Base-by-base conservation (phyloP, 805 yeast species). In the Sugiyamaella lignohabitans region DNA sequence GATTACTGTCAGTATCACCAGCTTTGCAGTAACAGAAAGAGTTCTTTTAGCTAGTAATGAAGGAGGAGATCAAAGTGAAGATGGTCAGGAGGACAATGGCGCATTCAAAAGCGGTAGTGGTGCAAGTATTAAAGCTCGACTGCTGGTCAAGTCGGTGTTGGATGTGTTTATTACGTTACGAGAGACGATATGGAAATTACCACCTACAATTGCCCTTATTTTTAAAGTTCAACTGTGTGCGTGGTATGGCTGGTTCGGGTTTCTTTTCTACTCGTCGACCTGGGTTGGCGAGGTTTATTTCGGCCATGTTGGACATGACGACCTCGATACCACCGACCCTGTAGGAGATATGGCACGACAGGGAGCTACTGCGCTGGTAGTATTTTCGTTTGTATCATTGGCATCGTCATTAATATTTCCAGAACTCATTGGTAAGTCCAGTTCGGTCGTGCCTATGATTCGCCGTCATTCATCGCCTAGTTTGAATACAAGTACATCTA, bases 211-310 rank as follows among this genome's bases (percentile, higher is more conserved):
- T 2, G 66, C 67, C 40, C 59, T 69, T 0, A 76, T 80, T 2
- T 78, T 82, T 53, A 65, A 62, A 40, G 76, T 79, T 2, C 83
- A 80, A 57, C 71, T 80, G 45, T 76, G 75, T 58, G 84, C 85
- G 0, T 80, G 86, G 85, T 74, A 78, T 41, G 83, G 84, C 1
- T 80, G 82, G 68, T 80, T 80, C 60, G 79, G 82, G 1, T 74
- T 80, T 72, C 57, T 80, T 32, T 80, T 79, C 51, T 80, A 80
- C 56, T 78, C 84, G 1, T 74, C 85, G 1, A 78, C 84, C 0
- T 80, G 79, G 63, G 83, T 80, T 17, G 82, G 82, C 0, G 84
- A 78, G 50, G 65, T 80, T 6, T 79, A 76, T 67, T 59, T 41
- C 72, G 73, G 51, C 52, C 61, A 41, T 60, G 19, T 40, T 16